Base-by-base conservation (phyloP, 805 yeast species). In the Sugiyamaella marilandica region DNA sequence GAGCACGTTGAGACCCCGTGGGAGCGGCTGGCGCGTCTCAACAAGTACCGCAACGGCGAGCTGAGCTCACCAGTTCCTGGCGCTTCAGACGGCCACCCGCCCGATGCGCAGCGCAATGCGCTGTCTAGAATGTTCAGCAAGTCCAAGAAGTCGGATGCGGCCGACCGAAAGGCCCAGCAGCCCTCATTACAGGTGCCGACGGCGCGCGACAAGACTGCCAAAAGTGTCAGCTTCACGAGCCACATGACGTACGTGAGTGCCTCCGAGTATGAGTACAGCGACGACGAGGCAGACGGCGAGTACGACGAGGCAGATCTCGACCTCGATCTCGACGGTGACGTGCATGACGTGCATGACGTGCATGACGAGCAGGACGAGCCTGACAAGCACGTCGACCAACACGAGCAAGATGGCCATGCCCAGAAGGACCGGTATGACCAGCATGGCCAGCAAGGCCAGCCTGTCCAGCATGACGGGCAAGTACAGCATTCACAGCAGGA, bases 1-100 rank as follows among this genome's bases (percentile, higher is more conserved):
- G 99, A 94, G 67, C 82, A 94, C 53, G 72, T 94, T 35, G 99
- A 94, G 68, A 88, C 96, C 0, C 90, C 87, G 56, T 85, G 83
- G 45, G 99, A 94, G 69, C 75, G 98, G 54, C 70, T 94, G 50
- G 99, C 99, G 0, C 76, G 98, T 52, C 74, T 91, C 39, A 94
- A 94, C 66, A 87, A 96, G 69, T 88, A 92, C 81, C 84, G 88
- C 60, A 92, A 92, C 69, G 96, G 88, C 67, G 88, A 85, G 41
- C 44, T 59, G 29, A 43, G 51, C 51, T 45, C 50, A 37, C 55
- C 54, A 5, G 35, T 43, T 36, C 10, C 14, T 14, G 34, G n/a
- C 26, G 29, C 10, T 10, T 4, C 35, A 4, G 16, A 35, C 37
- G 37, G 21, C 13, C 24, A 16, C 5, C n/a, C 21, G 14, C 14